Conservation (phyloP, 2,329 filamentous ascomycete species). For the Pseudogymnoascus sp. region DNA sequence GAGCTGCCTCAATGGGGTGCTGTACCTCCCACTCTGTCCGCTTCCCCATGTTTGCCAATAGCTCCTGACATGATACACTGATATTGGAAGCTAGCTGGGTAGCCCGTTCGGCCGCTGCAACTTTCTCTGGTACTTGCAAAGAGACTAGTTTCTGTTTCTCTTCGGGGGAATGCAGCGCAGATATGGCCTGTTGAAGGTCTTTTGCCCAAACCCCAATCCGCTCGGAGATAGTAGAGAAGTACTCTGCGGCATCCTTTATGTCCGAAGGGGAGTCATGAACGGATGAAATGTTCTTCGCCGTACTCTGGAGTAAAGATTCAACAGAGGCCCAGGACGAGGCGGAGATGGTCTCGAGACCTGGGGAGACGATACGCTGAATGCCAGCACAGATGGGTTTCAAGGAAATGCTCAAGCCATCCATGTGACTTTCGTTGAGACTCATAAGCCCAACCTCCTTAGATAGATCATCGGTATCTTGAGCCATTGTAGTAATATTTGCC, state of each 20-base stretch:
- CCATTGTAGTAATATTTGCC: not conserved
- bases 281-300: not conserved
- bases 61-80: not conserved
- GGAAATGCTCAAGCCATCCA: slow-evolving; percentile 6
- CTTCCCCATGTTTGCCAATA: not conserved
- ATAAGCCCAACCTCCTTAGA: slow-evolving; percentile 1
- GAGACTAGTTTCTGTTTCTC: not conserved
- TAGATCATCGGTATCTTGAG: slow-evolving; percentile 6
- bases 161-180: not conserved
- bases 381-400: not conserved
- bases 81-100: not conserved
- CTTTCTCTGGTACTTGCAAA: not conserved
- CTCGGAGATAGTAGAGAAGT: not conserved
- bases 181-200: not conserved
- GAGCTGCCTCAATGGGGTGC: not conserved
- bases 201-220: not conserved
- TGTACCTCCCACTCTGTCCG: not conserved
- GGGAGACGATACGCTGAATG: not conserved
- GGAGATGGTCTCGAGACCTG: not conserved
- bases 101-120: not conserved
- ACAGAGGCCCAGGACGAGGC: not conserved
- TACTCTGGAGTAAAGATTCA: not conserved
- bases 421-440: not conserved
- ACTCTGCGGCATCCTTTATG: not conserved
- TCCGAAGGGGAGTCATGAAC: not conserved